These are phyloP conservation scores for Colletotrichum zoysiae DNA, from an alignment of 2,329 filamentous ascomycete genomes.

Conservation along the genomic window DNA sequence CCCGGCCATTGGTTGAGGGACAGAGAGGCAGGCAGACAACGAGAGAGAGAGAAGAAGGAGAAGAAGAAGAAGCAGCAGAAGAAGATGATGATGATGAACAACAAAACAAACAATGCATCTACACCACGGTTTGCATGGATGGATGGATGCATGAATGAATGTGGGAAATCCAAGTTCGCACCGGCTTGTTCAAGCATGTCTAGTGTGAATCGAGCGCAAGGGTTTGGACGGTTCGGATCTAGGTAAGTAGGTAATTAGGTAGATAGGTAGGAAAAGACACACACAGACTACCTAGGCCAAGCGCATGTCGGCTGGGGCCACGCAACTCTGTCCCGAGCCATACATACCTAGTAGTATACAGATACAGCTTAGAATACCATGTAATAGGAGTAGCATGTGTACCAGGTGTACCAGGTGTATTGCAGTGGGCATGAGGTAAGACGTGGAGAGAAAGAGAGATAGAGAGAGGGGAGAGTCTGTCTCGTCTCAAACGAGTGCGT, in stretches of 20 bases:
- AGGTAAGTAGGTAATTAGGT: too few species aligned
- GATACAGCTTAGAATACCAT: too few species aligned
- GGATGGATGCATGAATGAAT: background rate
- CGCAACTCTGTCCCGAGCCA: background rate
- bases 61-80: background rate
- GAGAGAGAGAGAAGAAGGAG: background rate
- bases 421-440: background rate
- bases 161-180: background rate
- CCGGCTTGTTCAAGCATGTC: background rate
- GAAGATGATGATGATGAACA: too few species aligned
- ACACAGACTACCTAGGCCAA: conserved; percentile 2
- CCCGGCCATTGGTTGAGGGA: conserved; percentile 45
- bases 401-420: too few species aligned
- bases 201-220: conserved; percentile 1
- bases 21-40: too few species aligned
- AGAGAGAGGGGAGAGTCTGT: background rate
- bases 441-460: background rate
- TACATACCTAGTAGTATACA: background rate
- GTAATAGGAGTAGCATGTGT: too few species aligned
- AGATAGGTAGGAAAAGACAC: conserved; percentile 11
- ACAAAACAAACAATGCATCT: conserved; percentile 14
- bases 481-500: conserved; percentile 27
- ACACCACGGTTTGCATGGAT: conserved; percentile 17
- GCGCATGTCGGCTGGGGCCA: background rate
- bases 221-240: background rate